Conservation (phyloP, 805 yeast species). For the Isabelozyma rhagii region DNA sequence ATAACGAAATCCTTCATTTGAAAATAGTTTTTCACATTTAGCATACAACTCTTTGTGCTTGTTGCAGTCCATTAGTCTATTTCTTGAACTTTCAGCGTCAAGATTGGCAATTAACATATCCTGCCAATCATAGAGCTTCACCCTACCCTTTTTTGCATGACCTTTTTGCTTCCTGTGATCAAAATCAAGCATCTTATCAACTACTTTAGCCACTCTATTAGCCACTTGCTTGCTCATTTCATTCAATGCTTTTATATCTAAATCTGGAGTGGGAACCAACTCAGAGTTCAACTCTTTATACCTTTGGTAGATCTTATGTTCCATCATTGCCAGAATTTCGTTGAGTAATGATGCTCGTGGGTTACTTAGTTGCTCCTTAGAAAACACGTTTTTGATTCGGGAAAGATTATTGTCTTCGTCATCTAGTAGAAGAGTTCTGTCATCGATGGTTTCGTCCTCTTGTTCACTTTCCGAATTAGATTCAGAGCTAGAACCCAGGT, state of each 20-base stretch:
- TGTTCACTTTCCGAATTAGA: constrained; percentile 3
- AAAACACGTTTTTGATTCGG: constrained; percentile 1
- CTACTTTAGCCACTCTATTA: constrained; percentile 7
- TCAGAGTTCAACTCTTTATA: neutral
- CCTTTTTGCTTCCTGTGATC: constrained; percentile 1
- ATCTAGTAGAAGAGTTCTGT: constrained; percentile 2
- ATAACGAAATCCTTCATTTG: constrained; percentile 21
- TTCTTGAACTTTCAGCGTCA: constrained; percentile 9
- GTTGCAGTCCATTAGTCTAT: constrained; percentile 3
- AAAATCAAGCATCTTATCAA: constrained; percentile 3
- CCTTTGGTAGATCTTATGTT: constrained; percentile 10
- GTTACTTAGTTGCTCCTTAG: constrained; percentile 10
- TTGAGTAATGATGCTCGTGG: constrained; percentile 19
- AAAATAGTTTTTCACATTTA: constrained; percentile 24
- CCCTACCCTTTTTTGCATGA: neutral
- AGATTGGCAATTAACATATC: constrained; percentile 23
- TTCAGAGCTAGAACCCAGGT: neutral
- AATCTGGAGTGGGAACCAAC: constrained; percentile 1
- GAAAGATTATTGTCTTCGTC: constrained; percentile 10
- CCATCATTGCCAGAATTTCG: constrained; percentile 15
- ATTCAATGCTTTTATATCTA: constrained; percentile 1
- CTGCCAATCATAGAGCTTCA: constrained; percentile 21
- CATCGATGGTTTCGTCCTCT: constrained; percentile 6
- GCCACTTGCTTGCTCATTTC: constrained; percentile 7
- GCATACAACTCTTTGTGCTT: constrained; percentile 13